These are phyloP conservation scores for Casuarina equisetifolia DNA, from an alignment of 306 rosid genomes.

Conservation along the genomic window DNA sequence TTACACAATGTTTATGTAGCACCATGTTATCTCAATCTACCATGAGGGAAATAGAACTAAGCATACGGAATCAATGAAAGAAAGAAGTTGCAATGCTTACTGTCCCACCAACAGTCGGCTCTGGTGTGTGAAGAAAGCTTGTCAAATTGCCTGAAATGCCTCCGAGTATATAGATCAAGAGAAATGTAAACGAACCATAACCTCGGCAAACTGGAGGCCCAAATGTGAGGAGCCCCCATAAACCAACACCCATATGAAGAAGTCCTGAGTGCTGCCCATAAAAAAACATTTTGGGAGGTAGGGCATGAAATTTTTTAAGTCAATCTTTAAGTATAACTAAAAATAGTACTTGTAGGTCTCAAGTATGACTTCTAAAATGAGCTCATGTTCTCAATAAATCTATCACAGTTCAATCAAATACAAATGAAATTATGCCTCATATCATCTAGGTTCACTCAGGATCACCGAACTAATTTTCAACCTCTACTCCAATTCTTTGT, in stretches of 20 bases:
- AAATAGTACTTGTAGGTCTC: no score
- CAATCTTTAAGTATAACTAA: no score
- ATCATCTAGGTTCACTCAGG: not conserved
- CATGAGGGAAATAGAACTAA: not conserved
- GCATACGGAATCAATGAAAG: not conserved
- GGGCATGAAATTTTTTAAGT: not conserved
- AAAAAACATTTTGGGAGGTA: constrained; percentile 13
- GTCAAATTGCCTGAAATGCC: constrained; percentile 86
- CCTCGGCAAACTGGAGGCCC: constrained; percentile 85
- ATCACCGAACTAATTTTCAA: not conserved
- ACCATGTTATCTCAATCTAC: not conserved
- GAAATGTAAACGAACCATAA: constrained; percentile 75
- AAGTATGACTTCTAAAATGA: no score
- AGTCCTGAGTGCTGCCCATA: constrained; percentile 75
- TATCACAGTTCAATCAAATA: not conserved
- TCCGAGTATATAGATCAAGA: constrained; percentile 80
- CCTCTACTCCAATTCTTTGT: constrained; percentile 2
- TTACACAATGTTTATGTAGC: no score
- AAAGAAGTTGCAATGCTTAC: constrained; percentile 39
- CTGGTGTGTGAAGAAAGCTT: constrained; percentile 83
- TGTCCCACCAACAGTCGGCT: constrained; percentile 85
- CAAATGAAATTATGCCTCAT: constrained; percentile 17
- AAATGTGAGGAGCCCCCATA: constrained; percentile 61
- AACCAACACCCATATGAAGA: constrained; percentile 64
- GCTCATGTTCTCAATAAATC: no score